Conservation (phyloP, 306 rosid species). For the Luffa acutangula region DNA sequence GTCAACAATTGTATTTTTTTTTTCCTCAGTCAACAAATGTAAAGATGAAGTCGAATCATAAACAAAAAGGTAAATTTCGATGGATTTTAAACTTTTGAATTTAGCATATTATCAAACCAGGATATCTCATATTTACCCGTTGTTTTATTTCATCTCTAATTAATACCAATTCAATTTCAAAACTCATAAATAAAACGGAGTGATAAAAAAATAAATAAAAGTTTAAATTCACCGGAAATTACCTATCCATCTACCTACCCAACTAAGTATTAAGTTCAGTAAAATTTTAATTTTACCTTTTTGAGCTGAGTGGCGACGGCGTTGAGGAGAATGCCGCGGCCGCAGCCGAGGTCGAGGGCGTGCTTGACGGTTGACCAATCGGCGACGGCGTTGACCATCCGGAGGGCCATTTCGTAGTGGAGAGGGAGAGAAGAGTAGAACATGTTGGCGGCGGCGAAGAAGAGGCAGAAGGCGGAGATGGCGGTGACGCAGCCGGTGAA, state of each 20-base stretch:
- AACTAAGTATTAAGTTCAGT: too few species aligned
- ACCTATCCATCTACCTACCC: too few species aligned
- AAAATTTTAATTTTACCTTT: conserved; percentile 13
- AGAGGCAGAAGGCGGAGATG: conserved; percentile 72
- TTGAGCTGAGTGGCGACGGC: conserved; percentile 89
- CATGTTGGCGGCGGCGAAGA: conserved; percentile 82
- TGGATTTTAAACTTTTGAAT: neutral
- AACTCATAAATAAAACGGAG: neutral
- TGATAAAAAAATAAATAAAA: too few species aligned
- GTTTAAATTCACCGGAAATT: too few species aligned
- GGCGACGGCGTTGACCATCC: conserved; percentile 64
- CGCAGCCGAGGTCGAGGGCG: conserved; percentile 97
- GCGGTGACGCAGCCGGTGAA: conserved; percentile 77
- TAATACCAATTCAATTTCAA: too few species aligned
- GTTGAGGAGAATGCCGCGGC: conserved; percentile 86
- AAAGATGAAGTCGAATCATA: neutral
- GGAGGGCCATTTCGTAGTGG: conserved; percentile 81
- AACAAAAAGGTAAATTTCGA: neutral
- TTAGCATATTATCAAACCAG: neutral
- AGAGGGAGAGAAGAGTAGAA: conserved; percentile 89
- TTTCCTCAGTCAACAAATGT: neutral
- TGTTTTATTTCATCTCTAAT: too few species aligned
- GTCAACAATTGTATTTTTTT: too few species aligned
- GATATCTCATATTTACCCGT: neutral
- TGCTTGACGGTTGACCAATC: conserved; percentile 93